These are phyloP conservation scores for Besnoitia besnoiti DNA, from an alignment of 169 alveolate species.

Conservation along the genomic window DNA sequence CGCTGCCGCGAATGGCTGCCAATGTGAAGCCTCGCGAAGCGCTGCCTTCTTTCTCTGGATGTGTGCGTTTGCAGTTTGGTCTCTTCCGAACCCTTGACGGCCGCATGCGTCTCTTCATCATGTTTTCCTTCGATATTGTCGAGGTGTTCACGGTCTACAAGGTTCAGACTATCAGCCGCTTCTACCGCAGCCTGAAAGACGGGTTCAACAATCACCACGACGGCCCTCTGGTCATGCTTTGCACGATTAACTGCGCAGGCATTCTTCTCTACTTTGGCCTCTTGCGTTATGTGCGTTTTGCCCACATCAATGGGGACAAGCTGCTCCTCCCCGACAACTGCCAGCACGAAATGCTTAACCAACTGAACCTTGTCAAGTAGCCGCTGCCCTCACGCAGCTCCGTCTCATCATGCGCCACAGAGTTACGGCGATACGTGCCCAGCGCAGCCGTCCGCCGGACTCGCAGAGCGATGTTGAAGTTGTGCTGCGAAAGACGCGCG, in stretches of 20 bases:
- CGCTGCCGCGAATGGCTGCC: too few relatives aligned
- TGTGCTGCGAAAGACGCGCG: too few relatives aligned
- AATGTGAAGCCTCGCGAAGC: too few relatives aligned
- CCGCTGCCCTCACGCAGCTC: too few relatives aligned
- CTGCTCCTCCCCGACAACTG: slow-evolving; percentile 57
- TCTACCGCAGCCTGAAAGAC: slow-evolving; percentile 54
- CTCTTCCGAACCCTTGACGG: slow-evolving; percentile 55
- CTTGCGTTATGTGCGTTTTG: slow-evolving; percentile 64
- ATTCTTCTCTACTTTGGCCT: slow-evolving; percentile 56
- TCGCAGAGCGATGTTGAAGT: too few relatives aligned
- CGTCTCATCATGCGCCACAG: too few relatives aligned
- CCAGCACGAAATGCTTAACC: slow-evolving; percentile 57
- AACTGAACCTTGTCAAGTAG: slow-evolving; percentile 54
- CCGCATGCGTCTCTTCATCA: slow-evolving; percentile 59
- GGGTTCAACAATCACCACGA: slow-evolving; percentile 62
- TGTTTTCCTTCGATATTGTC: slow-evolving; percentile 54
- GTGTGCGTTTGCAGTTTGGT: slow-evolving; percentile 57
- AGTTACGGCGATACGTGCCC: too few relatives aligned
- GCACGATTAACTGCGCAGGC: slow-evolving; percentile 63
- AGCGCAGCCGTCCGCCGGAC: too few relatives aligned
- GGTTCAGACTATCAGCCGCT: slow-evolving; percentile 59
- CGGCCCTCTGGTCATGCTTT: slow-evolving; percentile 44
- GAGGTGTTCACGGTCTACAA: slow-evolving; percentile 43
- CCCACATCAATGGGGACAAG: slow-evolving; percentile 61
- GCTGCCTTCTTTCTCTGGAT: neutral